Conservation (phyloP, 192 early-diverging fungal genomes). For the Phycomyces blakesleeanus region DNA sequence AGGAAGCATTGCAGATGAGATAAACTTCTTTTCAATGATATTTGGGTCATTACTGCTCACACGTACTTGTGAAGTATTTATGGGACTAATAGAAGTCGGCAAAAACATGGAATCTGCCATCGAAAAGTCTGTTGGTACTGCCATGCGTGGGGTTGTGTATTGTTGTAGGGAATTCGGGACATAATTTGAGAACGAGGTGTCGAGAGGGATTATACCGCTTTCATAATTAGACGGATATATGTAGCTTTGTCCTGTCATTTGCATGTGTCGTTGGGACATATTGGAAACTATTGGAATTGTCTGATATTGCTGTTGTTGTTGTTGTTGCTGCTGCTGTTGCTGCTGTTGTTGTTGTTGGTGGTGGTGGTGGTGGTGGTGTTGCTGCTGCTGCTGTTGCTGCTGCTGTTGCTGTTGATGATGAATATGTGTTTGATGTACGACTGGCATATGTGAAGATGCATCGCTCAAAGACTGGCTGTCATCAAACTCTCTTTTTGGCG, state of each 20-base stretch:
- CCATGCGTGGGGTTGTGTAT: neutral
- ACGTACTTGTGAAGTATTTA: neutral
- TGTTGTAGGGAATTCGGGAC: neutral
- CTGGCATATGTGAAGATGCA: neutral
- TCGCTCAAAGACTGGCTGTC: neutral
- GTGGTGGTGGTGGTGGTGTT: no score
- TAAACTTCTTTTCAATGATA: neutral
- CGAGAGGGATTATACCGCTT: neutral
- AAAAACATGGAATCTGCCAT: neutral
- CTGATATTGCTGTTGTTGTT: no score
- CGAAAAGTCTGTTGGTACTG: neutral
- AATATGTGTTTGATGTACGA: neutral
- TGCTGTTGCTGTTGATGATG: no score
- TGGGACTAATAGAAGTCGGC: neutral
- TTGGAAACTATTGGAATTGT: neutral
- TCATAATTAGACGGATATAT: neutral
- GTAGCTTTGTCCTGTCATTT: neutral
- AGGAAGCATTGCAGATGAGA: neutral
- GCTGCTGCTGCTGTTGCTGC: no score
- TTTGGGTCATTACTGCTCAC: neutral
- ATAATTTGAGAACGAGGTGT: constrained; percentile 5
- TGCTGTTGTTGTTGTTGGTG: no score
- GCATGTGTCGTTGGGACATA: neutral
- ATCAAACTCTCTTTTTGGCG: neutral
- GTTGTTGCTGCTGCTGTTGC: no score